Evolutionary conservation across 805 yeast genomes (phyloP).

Genomic region (Metschnikowia picachoensis): DNA sequence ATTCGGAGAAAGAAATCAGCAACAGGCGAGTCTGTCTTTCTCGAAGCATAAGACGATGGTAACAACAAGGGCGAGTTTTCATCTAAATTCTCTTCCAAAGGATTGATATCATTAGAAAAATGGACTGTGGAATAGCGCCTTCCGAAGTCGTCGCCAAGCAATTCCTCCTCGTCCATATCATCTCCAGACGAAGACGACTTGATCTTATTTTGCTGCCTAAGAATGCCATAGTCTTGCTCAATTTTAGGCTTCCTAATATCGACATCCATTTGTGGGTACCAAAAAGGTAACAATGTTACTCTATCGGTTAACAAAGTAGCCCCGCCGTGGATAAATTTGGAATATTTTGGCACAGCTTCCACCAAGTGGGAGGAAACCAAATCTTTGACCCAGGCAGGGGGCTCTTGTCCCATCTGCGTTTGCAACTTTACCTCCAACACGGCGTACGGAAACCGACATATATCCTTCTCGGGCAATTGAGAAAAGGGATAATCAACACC

Average conservation of each 20-base stretch:
- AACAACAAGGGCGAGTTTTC: conserved; percentile 41
- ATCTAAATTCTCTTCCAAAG: conserved; percentile 49
- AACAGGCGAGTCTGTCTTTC: conserved; percentile 29
- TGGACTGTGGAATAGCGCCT: conserved; percentile 34
- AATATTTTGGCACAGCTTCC: conserved; percentile 97
- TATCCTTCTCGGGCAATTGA: conserved; percentile 79
- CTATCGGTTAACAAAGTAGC: conserved; percentile 86
- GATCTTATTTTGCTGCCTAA: conserved; percentile 37
- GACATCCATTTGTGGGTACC: conserved; percentile 96
- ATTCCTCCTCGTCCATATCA: conserved; percentile 67
- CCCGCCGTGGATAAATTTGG: conserved; percentile 95
- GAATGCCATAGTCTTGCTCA: conserved; percentile 59
- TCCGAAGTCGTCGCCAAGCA: conserved; percentile 33
- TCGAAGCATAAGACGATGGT: conserved; percentile 31
- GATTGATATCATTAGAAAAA: conserved; percentile 43
- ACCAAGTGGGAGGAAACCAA: conserved; percentile 88
- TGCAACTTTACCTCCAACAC: conserved; percentile 95
- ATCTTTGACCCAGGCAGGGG: conserved; percentile 96
- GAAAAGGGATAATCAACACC: conserved; percentile 95
- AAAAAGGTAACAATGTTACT: conserved; percentile 85
- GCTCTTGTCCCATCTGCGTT: conserved; percentile 98
- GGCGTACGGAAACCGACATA: conserved; percentile 95
- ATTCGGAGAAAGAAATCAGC: conserved; percentile 28
- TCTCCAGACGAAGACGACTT: conserved; percentile 48
- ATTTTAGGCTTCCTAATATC: conserved; percentile 87